phyloP scores from a whole-genome alignment of 352 stramenopile genomes.

The Phytophthora tentaculata region DNA sequence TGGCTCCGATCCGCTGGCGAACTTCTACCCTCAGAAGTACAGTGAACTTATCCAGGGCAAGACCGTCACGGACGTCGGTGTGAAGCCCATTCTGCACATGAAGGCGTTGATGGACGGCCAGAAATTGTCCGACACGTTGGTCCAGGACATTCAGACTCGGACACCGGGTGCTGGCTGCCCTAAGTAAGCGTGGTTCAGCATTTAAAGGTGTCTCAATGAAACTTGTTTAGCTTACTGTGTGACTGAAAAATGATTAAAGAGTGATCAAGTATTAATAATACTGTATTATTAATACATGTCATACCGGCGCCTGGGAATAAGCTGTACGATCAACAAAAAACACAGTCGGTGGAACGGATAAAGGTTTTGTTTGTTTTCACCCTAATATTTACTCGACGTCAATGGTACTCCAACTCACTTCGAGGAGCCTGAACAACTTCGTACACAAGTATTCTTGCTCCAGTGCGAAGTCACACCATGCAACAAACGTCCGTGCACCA shows the following conservation, averaged over 20 bases:
- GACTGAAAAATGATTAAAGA: not conserved
- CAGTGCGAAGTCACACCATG: too few relatives aligned
- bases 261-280: too few relatives aligned
- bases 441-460: too few relatives aligned
- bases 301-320: too few relatives aligned
- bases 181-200: slow-evolving; percentile 9
- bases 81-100: slow-evolving; percentile 98
- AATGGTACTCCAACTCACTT: too few relatives aligned
- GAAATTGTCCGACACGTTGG: slow-evolving; percentile 82
- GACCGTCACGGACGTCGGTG: slow-evolving; percentile 92
- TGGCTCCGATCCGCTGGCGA: slow-evolving; percentile 68
- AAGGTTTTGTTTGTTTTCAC: too few relatives aligned
- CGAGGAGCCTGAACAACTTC: too few relatives aligned
- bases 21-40: slow-evolving; percentile 94
- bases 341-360: too few relatives aligned
- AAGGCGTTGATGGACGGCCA: slow-evolving; percentile 94
- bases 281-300: too few relatives aligned
- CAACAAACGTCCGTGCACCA: too few relatives aligned
- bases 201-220: slow-evolving; percentile 6
- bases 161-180: slow-evolving; percentile 63
- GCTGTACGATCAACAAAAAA: too few relatives aligned
- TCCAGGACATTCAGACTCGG: slow-evolving; percentile 84
- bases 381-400: too few relatives aligned
- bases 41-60: slow-evolving; percentile 90
- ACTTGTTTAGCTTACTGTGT: slow-evolving; percentile 12